phyloP scores from a whole-genome alignment of 1,139 yeast species.

The Saccharomyces hybrid region DNA sequence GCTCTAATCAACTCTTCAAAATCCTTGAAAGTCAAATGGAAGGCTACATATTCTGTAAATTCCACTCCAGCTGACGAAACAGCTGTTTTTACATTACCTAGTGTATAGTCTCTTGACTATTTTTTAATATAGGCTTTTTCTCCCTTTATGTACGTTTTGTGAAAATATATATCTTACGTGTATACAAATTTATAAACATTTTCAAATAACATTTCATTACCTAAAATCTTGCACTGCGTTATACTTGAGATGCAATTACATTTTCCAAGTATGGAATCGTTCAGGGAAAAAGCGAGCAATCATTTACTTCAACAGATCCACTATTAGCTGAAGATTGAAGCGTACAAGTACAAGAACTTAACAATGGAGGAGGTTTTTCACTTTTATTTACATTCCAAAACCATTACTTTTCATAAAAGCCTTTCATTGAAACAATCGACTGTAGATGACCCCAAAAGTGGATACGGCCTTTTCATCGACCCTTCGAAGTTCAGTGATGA shows the following conservation, averaged over 20 bases:
- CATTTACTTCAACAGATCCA: too few relatives aligned
- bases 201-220: too few relatives aligned
- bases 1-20: conserved; percentile 32
- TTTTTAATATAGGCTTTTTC: not conserved
- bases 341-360: too few relatives aligned
- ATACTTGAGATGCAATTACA: too few relatives aligned
- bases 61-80: conserved; percentile 44
- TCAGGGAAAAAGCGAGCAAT: too few relatives aligned
- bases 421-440: not conserved
- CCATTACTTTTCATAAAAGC: not conserved
- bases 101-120: not conserved
- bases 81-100: conserved; percentile 40
- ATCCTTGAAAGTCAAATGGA: conserved; percentile 69
- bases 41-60: conserved; percentile 46
- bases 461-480: not conserved
- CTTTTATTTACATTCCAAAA: not conserved
- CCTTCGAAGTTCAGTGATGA: not conserved
- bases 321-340: too few relatives aligned
- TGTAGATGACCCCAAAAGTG: not conserved
- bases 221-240: too few relatives aligned
- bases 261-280: too few relatives aligned
- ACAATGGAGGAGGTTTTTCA: not conserved
- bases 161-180: not conserved
- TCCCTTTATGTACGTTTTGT: conserved; percentile 5
- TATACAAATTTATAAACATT: too few relatives aligned